These are phyloP conservation scores for Ceratobasidium sp. DNA, from an alignment of 1,284 basidiomycete genomes.

Conservation along the genomic window DNA sequence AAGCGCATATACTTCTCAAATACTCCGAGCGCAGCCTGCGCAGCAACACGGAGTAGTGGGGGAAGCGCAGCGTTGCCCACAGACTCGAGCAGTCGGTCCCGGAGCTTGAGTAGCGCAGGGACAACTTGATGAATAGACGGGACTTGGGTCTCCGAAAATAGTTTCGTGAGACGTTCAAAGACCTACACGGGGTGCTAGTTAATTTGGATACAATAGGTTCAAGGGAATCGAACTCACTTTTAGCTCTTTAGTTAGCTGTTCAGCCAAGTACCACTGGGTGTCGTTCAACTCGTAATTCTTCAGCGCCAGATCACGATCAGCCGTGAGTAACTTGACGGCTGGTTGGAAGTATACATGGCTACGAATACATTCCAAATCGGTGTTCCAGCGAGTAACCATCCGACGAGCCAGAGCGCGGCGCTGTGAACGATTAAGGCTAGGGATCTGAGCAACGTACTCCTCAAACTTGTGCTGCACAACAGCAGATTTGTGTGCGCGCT, in stretches of 20 bases:
- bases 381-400: slow-evolving; percentile 12
- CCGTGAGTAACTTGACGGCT: slow-evolving; percentile 2
- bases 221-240: background rate
- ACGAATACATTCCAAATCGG: background rate
- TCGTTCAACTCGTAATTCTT: slow-evolving; percentile 12
- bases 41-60: background rate
- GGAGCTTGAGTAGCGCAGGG: slow-evolving; percentile 16
- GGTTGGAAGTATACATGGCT: slow-evolving; percentile 11
- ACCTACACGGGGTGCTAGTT: background rate
- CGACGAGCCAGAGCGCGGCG: background rate
- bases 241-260: slow-evolving; percentile 1
- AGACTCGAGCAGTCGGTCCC: background rate
- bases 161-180: slow-evolving; percentile 12
- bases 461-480: background rate
- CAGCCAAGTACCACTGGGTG: slow-evolving; percentile 9
- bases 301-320: slow-evolving; percentile 1
- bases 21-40: background rate
- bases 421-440: background rate
- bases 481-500: background rate
- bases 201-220: background rate
- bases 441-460: background rate
- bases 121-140: slow-evolving; percentile 22
- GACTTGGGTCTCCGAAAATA: slow-evolving; percentile 24
- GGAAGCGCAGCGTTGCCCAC: background rate
- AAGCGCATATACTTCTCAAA: slow-evolving; percentile 34